Conservation (phyloP, 371 early-diverging fungal genomes). For the Phascolomyces articulosus region DNA sequence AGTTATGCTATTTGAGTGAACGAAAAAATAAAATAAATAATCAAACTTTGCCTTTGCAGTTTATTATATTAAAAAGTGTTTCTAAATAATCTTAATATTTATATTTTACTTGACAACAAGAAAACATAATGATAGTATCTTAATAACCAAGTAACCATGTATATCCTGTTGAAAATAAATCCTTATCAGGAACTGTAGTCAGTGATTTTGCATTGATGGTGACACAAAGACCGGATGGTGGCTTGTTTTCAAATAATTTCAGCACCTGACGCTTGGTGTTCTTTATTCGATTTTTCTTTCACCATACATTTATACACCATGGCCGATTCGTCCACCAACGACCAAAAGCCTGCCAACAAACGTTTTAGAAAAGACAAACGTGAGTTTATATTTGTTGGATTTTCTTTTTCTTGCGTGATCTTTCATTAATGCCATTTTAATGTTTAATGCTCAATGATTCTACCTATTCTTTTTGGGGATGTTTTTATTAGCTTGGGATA, state of each 20-base stretch:
- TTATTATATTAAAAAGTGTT: too few relatives aligned
- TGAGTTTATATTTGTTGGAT: slow-evolving; percentile 13
- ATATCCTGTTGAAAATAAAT: not conserved
- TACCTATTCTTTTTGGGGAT: not conserved
- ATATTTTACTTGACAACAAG: too few relatives aligned
- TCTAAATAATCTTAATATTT: too few relatives aligned
- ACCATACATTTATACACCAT: not conserved
- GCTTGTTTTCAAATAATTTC: not conserved
- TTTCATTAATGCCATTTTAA: not conserved
- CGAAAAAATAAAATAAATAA: too few relatives aligned
- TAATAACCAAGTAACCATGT: not conserved
- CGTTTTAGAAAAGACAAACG: slow-evolving; percentile 50
- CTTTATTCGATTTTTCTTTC: not conserved
- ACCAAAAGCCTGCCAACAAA: slow-evolving; percentile 16
- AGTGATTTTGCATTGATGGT: slow-evolving; percentile 1
- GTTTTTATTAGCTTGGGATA: slow-evolving; percentile 81
- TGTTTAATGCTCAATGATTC: too few relatives aligned
- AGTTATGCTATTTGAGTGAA: too few relatives aligned
- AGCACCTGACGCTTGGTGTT: not conserved
- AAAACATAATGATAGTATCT: too few relatives aligned
- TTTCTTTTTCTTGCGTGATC: too few relatives aligned
- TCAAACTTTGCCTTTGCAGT: too few relatives aligned
- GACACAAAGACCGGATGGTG: not conserved
- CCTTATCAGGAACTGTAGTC: too few relatives aligned
- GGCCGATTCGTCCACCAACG: slow-evolving; percentile 4